These are phyloP conservation scores for Pythium utonaiense DNA, from an alignment of 352 stramenopile species.

Conservation along the genomic window DNA sequence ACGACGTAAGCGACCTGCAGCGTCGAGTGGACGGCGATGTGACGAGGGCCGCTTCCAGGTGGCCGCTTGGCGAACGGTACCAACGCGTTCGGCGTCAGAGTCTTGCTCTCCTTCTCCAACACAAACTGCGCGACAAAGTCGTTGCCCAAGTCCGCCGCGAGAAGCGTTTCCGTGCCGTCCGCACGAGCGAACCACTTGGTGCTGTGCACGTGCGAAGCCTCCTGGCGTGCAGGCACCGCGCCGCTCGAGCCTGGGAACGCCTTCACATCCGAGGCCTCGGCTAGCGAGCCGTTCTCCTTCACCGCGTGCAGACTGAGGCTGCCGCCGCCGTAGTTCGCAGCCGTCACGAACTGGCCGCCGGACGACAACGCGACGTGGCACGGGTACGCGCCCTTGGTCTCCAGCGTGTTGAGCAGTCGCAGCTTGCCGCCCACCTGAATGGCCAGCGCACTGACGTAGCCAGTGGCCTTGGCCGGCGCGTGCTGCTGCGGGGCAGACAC, in stretches of 20 bases:
- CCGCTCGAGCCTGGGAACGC: slow-evolving; percentile 41
- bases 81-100: slow-evolving; percentile 31
- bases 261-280: slow-evolving; percentile 35
- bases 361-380: slow-evolving; percentile 62
- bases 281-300: slow-evolving; percentile 50
- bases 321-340: slow-evolving; percentile 74
- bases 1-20: slow-evolving; percentile 62
- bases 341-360: slow-evolving; percentile 45
- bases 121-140: slow-evolving; percentile 63
- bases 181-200: slow-evolving; percentile 42
- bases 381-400: slow-evolving; percentile 52
- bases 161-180: slow-evolving; percentile 28
- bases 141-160: slow-evolving; percentile 66
- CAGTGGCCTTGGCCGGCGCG: slow-evolving; percentile 35
- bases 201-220: slow-evolving; percentile 75
- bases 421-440: slow-evolving; percentile 42
- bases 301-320: slow-evolving; percentile 60
- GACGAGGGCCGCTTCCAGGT: slow-evolving; percentile 56
- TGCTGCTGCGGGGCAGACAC: slow-evolving; percentile 37
- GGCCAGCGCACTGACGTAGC: slow-evolving; percentile 52
- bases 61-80: slow-evolving; percentile 40
- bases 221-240: slow-evolving; percentile 57
- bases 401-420: slow-evolving; percentile 39
- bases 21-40: slow-evolving; percentile 64
- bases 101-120: slow-evolving; percentile 37